Conservation (phyloP, 23 red algal species). For the Gracilaria gracilis region DNA sequence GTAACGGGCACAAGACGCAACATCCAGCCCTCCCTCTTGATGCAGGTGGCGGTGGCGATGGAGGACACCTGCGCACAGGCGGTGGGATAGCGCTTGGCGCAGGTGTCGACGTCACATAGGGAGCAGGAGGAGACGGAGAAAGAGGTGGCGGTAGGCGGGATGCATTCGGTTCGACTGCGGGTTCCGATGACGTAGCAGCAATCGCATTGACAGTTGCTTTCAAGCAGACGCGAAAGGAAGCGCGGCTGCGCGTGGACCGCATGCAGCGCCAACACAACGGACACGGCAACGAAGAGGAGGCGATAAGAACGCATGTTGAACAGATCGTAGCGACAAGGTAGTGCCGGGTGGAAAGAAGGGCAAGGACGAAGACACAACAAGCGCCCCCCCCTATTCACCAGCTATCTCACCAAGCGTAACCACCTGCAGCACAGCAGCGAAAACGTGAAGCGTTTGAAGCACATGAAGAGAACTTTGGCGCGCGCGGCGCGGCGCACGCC, state of each 20-base stretch:
- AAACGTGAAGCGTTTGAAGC: too few species aligned
- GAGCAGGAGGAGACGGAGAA: slow-evolving; percentile 44
- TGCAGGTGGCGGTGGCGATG: slow-evolving; percentile 30
- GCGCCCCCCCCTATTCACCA: too few species aligned
- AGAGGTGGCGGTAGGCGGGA: slow-evolving; percentile 39
- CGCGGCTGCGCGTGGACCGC: not conserved
- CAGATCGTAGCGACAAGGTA: too few species aligned
- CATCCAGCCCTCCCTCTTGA: slow-evolving; percentile 49
- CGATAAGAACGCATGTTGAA: not conserved
- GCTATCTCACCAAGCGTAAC: too few species aligned
- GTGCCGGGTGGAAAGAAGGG: too few species aligned
- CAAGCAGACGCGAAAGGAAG: not conserved
- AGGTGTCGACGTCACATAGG: slow-evolving; percentile 30
- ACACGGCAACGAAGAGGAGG: not conserved
- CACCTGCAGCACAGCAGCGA: too few species aligned
- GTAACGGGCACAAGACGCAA: slow-evolving; percentile 37
- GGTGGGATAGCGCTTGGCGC: slow-evolving; percentile 39
- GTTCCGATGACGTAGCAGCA: slow-evolving; percentile 57
- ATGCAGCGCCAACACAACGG: not conserved
- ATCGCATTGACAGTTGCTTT: slow-evolving; percentile 64
- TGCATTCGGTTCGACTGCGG: slow-evolving; percentile 22
- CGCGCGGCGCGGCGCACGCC: too few species aligned
- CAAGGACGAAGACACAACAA: too few species aligned
- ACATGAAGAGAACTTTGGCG: too few species aligned
- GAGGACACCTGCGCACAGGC: slow-evolving; percentile 46